A percentile compares a stretch with the other conserved stretches of the same genome.
Evolutionary conservation across 2,329 filamentous ascomycete species (phyloP).

Genomic region (Diplodia scrobiculata): DNA sequence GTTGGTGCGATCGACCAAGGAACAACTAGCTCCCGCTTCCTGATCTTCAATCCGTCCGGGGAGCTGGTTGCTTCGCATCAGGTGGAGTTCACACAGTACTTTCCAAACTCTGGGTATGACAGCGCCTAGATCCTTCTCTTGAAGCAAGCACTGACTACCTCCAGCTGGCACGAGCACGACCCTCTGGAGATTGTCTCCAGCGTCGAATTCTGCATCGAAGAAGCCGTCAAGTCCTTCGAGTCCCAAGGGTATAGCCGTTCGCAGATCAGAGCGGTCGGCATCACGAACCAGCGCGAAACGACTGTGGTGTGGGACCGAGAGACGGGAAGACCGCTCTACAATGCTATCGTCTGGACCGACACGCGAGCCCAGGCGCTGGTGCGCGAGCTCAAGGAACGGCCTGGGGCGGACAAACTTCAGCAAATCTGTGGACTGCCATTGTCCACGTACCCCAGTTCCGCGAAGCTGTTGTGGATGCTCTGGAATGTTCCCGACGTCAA

Average conservation of each 20-base stretch:
- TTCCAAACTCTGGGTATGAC: constrained; percentile 73
- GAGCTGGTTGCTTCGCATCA: constrained; percentile 75
- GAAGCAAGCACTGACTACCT: background rate
- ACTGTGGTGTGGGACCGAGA: constrained; percentile 75
- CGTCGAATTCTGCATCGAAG: constrained; percentile 73
- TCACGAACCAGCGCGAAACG: constrained; percentile 84
- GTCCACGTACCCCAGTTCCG: constrained; percentile 78
- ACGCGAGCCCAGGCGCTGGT: constrained; percentile 73
- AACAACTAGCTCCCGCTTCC: constrained; percentile 78
- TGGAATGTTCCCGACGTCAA: constrained; percentile 66
- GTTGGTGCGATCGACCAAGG: constrained; percentile 84
- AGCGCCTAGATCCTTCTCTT: constrained; percentile 4
- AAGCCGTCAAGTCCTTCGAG: constrained; percentile 67
- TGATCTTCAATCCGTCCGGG: constrained; percentile 77
- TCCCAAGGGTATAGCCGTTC: constrained; percentile 63
- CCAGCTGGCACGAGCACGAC: constrained; percentile 81
- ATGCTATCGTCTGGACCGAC: constrained; percentile 83
- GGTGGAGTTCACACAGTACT: constrained; percentile 77
- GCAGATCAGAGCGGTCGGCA: constrained; percentile 71
- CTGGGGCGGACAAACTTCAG: constrained; percentile 65
- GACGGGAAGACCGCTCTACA: constrained; percentile 75
- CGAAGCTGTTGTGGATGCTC: constrained; percentile 79
- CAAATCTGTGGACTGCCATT: constrained; percentile 73
- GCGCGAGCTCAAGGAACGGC: constrained; percentile 66
- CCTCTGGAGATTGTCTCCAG: constrained; percentile 70